Base-by-base conservation (phyloP, 306 rosid species). In the Sindora glabra region DNA sequence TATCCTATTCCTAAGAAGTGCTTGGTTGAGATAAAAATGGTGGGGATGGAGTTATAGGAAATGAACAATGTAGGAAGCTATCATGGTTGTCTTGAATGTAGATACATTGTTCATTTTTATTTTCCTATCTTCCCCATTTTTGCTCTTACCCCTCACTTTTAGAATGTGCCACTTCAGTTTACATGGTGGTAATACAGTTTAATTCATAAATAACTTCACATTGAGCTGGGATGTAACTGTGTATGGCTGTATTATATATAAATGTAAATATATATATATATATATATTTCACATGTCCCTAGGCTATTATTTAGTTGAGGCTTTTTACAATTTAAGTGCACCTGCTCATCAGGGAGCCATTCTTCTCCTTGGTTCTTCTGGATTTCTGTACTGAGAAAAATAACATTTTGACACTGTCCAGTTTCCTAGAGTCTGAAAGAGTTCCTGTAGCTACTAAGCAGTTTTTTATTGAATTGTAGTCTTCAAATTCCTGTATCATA, bases 41-140 rank as follows among this genome's bases (percentile, higher is more conserved):
- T 19, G 27, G 29, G 41, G 8, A 16, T 73, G 53, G n/a, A n/a
- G n/a, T n/a, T n/a, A n/a, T n/a, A n/a, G 41, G 40, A 61, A 48
- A 17, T 49, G 42, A 48, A 58, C 36, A 63, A 57, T 56, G 48
- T 49, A 30, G 22, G 27, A 46, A n/a, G 40, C 19, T 59, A 27
- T 44, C 26, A 11, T 44, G 53, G 24, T 5, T 42, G 65, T 12
- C 32, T 12, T n/a, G n/a, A n/a, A n/a, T n/a, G n/a, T n/a, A 12
- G 21, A n/a, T 50, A 40, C 45, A 46, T 59, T 70, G 50, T 73
- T 26, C 23, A 15, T 48, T 63, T 49, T 56, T 34, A 10, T 24
- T 13, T 13, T 25, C 14, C 51, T 39, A n/a, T 23, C 13, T 47
- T 37, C 41, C 42, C n/a, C 44, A 5, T 38, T 29, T 29, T 29